Evolutionary conservation across 495 filamentous ascomycete species (phyloP).

Genomic region (Letharia columbiana): DNA sequence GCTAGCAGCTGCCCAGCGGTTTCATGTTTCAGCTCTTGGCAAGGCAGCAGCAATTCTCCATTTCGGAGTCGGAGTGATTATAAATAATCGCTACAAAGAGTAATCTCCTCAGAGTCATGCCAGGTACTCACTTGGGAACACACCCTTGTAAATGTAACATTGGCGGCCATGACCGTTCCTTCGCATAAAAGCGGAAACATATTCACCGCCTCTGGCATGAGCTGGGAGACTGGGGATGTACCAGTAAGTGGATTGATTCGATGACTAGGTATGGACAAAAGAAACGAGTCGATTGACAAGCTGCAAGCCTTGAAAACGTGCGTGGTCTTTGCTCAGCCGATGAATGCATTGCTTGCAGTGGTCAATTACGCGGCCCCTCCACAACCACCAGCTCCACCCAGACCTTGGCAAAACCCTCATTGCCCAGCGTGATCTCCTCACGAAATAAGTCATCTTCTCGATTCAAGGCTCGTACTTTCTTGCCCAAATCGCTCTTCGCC

Average conservation of each 20-base stretch:
- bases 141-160: too few species aligned
- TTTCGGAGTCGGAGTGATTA: too few species aligned
- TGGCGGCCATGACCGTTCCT: too few species aligned
- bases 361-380: neutral
- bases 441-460: neutral
- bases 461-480: neutral
- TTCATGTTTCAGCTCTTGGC: neutral
- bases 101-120: neutral
- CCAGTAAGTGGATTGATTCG: neutral
- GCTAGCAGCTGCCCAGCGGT: neutral
- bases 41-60: too few species aligned
- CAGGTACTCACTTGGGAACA: neutral
- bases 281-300: neutral
- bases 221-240: neutral
- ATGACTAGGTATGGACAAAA: neutral
- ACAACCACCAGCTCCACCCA: slow-evolving; percentile 5
- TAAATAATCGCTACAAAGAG: neutral
- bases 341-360: neutral
- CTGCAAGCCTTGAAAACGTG: neutral
- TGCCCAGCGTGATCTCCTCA: neutral
- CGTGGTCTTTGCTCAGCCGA: neutral
- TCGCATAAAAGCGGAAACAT: too few species aligned
- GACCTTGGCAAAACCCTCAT: slow-evolving; percentile 1
- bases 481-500: neutral
- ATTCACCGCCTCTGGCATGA: too few species aligned